Evolutionary conservation across 345 rosid genomes (phyloP).

Genomic region (Theobroma cacao): DNA sequence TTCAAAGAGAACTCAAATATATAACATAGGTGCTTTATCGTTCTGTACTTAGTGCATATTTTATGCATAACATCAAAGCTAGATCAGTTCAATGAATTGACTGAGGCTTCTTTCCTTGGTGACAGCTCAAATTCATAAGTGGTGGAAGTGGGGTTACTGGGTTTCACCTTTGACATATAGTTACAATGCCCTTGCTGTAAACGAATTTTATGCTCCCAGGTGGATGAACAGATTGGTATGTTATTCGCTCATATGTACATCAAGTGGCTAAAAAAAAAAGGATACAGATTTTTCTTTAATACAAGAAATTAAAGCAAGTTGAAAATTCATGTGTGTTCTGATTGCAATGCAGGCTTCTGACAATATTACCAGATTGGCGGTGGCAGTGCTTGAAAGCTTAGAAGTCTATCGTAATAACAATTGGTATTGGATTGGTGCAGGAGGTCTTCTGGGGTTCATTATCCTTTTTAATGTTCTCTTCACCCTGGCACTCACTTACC

Average conservation of each 20-base stretch:
- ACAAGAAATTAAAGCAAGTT: not conserved
- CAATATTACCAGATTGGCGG: constrained; percentile 46
- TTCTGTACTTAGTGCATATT: constrained; percentile 60
- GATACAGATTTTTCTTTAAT: not conserved
- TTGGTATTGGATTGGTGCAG: constrained; percentile 89
- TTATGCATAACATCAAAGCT: not conserved
- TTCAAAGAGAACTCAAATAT: not conserved
- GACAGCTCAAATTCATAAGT: constrained; percentile 66
- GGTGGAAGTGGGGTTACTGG: constrained; percentile 98
- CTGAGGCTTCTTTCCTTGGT: not conserved
- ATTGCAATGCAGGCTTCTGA: constrained; percentile 53
- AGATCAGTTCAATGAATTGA: not conserved
- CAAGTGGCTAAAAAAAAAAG: not conserved
- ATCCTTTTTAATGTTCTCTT: constrained; percentile 75
- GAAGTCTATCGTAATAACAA: constrained; percentile 46
- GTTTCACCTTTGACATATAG: constrained; percentile 72
- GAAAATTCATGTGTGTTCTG: not conserved
- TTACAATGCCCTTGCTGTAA: constrained; percentile 58
- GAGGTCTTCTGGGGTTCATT: constrained; percentile 55
- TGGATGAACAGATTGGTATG: constrained; percentile 74
- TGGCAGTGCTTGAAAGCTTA: constrained; percentile 51
- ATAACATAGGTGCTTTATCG: not conserved
- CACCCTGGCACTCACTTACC: constrained; percentile 62
- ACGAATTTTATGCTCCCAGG: constrained; percentile 84
- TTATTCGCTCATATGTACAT: not conserved